Base-by-base conservation (phyloP, 495 filamentous ascomycete species). In the Penicillium turbatum region DNA sequence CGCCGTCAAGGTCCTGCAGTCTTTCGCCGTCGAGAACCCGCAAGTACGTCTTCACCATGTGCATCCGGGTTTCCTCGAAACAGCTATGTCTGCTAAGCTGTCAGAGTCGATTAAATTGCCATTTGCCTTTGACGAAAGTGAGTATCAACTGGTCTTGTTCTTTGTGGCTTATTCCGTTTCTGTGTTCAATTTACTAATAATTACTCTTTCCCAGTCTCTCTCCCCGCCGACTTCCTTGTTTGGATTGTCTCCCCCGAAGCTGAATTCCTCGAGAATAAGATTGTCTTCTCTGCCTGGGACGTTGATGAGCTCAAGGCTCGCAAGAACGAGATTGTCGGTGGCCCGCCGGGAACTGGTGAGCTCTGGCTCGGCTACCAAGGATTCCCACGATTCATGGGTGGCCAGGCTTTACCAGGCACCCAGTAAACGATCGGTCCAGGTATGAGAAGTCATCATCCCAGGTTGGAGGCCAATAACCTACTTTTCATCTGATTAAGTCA, bases 251-350 rank as follows among this genome's bases (percentile, higher is more conserved):
- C 65, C 6, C 57, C 66, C 45, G 60, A 77, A 60, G 68, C 73
- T 17, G 63, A 55, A 21, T 79, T 75, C 35, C 52, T 79, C 35
- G 72, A 62, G 10, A 72, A 75, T 6, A 65, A 71, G 53, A 70
- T 71, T 44, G 57, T 79, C 30, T 62, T 56, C 44, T 65, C 65
- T 2, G 69, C 74, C 34, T 81, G 75, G 78, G 79, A 82, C 30
- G 74, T 74, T 59, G 62, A 66, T 6, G 83, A 83, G 57, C 75
- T 79, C 21, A 73, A 75, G 59, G 69, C 65, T n/a, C 86, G 82
- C 77, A 66, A 86, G 51, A 70, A 74, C 10, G 62, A 65, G 31
- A 77, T 75, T 54, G 46, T 59, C 32, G 50, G 56, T 49, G 51
- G 45, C 16, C 51, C 50, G 51, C 57, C 53, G 2, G 51, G 53